Evolutionary conservation across 2,329 filamentous ascomycete species (phyloP), one percentile per base, ranked within the genome.

Genomic region (Aspergillus transmontanensis): DNA sequence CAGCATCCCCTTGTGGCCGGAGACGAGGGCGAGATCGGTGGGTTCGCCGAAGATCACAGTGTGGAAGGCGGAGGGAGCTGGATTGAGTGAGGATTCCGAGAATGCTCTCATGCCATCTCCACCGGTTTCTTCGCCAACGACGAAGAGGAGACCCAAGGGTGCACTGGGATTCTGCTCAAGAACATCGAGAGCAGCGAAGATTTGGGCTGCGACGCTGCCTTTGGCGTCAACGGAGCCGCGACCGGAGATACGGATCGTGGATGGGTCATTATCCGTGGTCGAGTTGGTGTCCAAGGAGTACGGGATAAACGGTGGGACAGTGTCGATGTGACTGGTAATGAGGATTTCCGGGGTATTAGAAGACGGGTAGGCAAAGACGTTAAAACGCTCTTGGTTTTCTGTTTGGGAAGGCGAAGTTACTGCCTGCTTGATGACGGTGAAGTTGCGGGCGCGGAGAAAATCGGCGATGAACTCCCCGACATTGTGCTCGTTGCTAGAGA

Each of bases 21-120:
- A 89, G 0, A 93, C 93, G 23, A 98, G 89, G 77, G 91, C 92
- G 69, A 89, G 87, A 72, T 96, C 93, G 0, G 95, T 99, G 0
- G 94, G 94, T 76, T 99, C 95, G 46, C 95, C 94, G 73, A 97
- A 98, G 72, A 95, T 90, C 71, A 92, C 89, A 4, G 92, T 87
- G 39, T 89, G 84, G 81, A 87, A 89, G 21, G 68, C 69, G 19
- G 62, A 81, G 72, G 48, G 76, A 69, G 39, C 84, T 11, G 73
- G 59, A 65, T 58, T 80, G 71, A 88, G 83, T 77, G 84, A 71
- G 63, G 82, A 82, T 9, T 75, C 60, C 14, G 80, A 81, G 70
- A 82, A 82, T 57, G 76, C 72, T 57, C 76, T 77, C 94, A 98
- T 98, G 10, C 94, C 94, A 66, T 90, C 89, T 11, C 94, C 94